These are phyloP conservation scores for Medicago truncatula DNA, from an alignment of 306 rosid species.

Conservation along the genomic window DNA sequence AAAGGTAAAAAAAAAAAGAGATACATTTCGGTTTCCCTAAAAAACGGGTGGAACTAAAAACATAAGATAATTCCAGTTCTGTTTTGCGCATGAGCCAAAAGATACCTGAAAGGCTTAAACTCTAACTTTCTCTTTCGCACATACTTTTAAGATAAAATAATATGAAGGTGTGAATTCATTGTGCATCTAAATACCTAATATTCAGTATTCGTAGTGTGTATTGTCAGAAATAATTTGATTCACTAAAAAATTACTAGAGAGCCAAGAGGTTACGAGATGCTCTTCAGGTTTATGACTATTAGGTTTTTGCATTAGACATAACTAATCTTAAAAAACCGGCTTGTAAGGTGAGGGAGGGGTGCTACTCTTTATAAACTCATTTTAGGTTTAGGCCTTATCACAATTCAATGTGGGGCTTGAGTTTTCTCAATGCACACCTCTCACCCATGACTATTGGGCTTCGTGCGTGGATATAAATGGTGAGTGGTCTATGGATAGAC, in stretches of 20 bases:
- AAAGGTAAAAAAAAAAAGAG: neutral
- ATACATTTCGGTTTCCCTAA: neutral
- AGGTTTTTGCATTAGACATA: neutral
- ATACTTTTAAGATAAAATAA: slow-evolving; percentile 17
- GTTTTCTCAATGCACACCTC: neutral
- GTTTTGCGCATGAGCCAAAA: neutral
- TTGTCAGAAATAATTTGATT: neutral
- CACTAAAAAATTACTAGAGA: slow-evolving; percentile 5
- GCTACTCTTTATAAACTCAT: neutral
- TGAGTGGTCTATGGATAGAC: neutral
- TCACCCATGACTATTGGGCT: neutral
- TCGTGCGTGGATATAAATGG: neutral
- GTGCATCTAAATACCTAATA: neutral
- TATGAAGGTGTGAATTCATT: slow-evolving; percentile 11
- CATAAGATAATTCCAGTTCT: neutral
- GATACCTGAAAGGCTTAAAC: neutral
- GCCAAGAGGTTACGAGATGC: slow-evolving; percentile 10
- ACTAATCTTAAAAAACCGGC: neutral
- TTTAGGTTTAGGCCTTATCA: neutral
- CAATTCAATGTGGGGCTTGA: neutral
- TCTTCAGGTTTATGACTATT: neutral
- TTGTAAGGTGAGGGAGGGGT: neutral
- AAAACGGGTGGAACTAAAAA: neutral
- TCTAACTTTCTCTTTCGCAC: slow-evolving; percentile 25
- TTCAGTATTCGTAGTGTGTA: slow-evolving; percentile 20